Conservation (phyloP, 106 monocot genomes). For the Dactylorhiza incarnata region DNA sequence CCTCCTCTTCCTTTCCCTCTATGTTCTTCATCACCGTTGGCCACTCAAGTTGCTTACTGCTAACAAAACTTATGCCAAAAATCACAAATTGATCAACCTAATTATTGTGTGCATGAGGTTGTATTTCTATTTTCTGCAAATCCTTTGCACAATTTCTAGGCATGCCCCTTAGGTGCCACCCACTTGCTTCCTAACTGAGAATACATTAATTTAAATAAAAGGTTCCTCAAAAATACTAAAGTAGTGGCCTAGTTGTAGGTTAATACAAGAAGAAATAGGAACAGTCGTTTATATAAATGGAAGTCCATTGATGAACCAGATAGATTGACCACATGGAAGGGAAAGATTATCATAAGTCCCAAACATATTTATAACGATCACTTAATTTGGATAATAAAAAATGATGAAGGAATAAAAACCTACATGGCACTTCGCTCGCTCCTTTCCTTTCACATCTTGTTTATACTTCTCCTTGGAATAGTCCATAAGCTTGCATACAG, state of each 20-base stretch:
- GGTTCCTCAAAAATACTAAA: background rate
- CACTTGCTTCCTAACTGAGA: background rate
- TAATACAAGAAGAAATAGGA: background rate
- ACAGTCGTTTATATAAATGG: background rate
- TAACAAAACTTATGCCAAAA: too few relatives aligned
- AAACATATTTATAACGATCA: background rate
- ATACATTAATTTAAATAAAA: background rate
- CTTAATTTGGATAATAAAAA: background rate
- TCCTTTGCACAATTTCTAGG: background rate
- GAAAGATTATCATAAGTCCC: background rate
- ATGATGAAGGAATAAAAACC: background rate
- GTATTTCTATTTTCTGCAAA: background rate
- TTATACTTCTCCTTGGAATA: conserved; percentile 83
- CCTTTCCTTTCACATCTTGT: conserved; percentile 61
- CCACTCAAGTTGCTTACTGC: too few relatives aligned
- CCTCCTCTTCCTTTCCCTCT: too few relatives aligned
- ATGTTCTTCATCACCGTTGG: too few relatives aligned
- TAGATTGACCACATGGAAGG: background rate
- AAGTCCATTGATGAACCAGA: background rate
- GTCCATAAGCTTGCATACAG: conserved; percentile 95
- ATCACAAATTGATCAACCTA: background rate
- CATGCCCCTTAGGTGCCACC: background rate
- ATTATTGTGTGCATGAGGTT: background rate
- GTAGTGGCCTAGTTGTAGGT: background rate
- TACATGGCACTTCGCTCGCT: conserved; percentile 73